Evolutionary conservation across 805 yeast species (phyloP).

Genomic region (Candida morakotiae): DNA sequence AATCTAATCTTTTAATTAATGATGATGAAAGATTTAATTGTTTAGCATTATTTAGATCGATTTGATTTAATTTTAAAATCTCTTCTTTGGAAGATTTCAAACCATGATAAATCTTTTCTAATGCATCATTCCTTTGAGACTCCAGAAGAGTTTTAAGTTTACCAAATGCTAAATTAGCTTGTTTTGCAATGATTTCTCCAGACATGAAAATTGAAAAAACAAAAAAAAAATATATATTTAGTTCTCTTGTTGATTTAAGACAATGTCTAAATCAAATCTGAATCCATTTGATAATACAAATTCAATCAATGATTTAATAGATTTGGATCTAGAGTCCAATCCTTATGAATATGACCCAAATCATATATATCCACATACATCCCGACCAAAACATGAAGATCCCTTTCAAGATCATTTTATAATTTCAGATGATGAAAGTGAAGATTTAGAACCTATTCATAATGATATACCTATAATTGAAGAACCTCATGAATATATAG

Average conservation of each 20-base stretch:
- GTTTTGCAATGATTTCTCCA: conserved; percentile 74
- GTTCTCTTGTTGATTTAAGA: no score
- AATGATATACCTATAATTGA: conserved; percentile 25
- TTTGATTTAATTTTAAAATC: conserved; percentile 67
- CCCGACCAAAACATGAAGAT: conserved; percentile 8
- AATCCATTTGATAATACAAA: conserved; percentile 23
- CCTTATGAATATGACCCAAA: conserved; percentile 10
- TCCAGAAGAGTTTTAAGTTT: conserved; percentile 73
- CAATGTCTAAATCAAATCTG: conserved; percentile 7
- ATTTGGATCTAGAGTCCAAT: conserved; percentile 22
- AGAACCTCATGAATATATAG: conserved; percentile 23
- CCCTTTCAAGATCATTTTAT: conserved; percentile 34
- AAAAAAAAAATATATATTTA: neutral
- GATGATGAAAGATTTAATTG: conserved; percentile 62
- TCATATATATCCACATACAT: conserved; percentile 4
- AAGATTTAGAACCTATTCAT: conserved; percentile 8
- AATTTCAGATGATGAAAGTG: conserved; percentile 33
- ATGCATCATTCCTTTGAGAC: conserved; percentile 68
- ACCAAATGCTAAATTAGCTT: conserved; percentile 81
- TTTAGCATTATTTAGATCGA: conserved; percentile 70
- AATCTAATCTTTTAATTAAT: conserved; percentile 78
- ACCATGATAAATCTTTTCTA: conserved; percentile 68
- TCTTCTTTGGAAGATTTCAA: conserved; percentile 53
- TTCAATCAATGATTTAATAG: conserved; percentile 33
- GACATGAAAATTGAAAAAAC: conserved; percentile 4